These are phyloP conservation scores for Fusarium gaditjirri DNA, from an alignment of 2,329 filamentous ascomycete species.

Conservation along the genomic window DNA sequence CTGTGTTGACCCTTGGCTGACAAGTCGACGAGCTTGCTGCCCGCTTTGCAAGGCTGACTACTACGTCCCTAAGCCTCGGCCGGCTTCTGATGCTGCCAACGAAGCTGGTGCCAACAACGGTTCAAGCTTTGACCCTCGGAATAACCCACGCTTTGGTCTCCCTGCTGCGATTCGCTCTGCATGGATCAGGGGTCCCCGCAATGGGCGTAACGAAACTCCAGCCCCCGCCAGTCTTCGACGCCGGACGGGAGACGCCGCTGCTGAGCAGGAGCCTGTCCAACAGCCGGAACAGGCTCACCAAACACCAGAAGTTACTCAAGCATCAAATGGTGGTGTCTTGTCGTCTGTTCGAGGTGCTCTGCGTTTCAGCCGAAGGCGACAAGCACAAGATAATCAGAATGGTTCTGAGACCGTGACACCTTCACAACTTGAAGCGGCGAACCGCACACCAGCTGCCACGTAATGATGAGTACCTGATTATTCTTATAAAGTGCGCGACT, in stretches of 20 bases:
- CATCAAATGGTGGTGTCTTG: slow-evolving; percentile 41
- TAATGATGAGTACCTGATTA: slow-evolving; percentile 17
- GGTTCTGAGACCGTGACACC: slow-evolving; percentile 51
- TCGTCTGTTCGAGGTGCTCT: slow-evolving; percentile 49
- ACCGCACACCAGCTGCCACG: slow-evolving; percentile 42
- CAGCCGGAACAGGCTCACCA: slow-evolving; percentile 20
- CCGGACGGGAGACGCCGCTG: slow-evolving; percentile 12
- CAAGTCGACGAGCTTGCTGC: slow-evolving; percentile 91
- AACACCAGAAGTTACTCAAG: slow-evolving; percentile 20
- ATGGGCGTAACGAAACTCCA: not conserved
- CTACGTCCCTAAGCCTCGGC: slow-evolving; percentile 90
- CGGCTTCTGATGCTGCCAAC: slow-evolving; percentile 55
- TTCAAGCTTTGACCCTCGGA: slow-evolving; percentile 49
- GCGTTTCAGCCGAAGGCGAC: slow-evolving; percentile 46
- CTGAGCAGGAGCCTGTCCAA: slow-evolving; percentile 21
- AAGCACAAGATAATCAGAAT: slow-evolving; percentile 24
- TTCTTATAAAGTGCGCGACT: slow-evolving; percentile 39
- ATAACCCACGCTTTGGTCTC: slow-evolving; percentile 60
- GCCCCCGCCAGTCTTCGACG: slow-evolving; percentile 18
- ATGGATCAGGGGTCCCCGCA: slow-evolving; percentile 49
- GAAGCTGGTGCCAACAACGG: slow-evolving; percentile 48
- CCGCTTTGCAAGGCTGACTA: slow-evolving; percentile 98
- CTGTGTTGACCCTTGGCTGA: slow-evolving; percentile 97
- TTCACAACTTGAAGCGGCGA: slow-evolving; percentile 60
- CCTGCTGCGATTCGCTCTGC: slow-evolving; percentile 55